A percentile compares a stretch with the other conserved stretches of the same genome.
These are phyloP conservation scores for Passiflora organensis DNA, from an alignment of 345 rosid species.

Conservation along the genomic window DNA sequence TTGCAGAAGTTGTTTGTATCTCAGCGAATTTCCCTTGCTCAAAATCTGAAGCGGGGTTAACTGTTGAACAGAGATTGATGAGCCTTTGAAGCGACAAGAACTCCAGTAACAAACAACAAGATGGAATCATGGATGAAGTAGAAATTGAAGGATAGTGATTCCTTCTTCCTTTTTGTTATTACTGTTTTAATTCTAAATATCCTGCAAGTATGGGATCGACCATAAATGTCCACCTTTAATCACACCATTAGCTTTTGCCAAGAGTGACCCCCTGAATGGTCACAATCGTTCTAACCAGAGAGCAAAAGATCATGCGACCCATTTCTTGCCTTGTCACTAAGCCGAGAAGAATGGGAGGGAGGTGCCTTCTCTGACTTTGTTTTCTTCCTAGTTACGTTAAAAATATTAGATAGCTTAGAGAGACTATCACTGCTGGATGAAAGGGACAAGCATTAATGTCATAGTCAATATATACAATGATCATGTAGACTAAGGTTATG, in stretches of 20 bases:
- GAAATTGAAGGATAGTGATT: too few species aligned
- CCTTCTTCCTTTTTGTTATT: too few species aligned
- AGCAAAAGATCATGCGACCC: slow-evolving; percentile 10
- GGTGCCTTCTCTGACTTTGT: slow-evolving; percentile 12
- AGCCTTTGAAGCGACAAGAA: too few species aligned
- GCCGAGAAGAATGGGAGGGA: slow-evolving; percentile 10
- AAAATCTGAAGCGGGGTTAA: too few species aligned
- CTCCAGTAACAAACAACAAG: too few species aligned
- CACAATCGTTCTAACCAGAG: slow-evolving; percentile 10
- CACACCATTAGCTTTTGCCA: not conserved
- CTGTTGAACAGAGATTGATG: too few species aligned
- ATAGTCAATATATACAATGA: slow-evolving; percentile 10
- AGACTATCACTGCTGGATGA: slow-evolving; percentile 13
- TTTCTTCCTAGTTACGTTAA: slow-evolving; percentile 15
- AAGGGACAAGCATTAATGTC: slow-evolving; percentile 25
- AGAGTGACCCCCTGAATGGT: slow-evolving; percentile 10
- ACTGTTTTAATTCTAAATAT: too few species aligned
- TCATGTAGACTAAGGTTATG: slow-evolving; percentile 3
- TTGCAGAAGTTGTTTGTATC: too few species aligned
- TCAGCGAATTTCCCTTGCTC: too few species aligned
- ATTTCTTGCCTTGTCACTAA: slow-evolving; percentile 11
- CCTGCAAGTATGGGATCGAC: too few species aligned
- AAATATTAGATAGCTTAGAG: not conserved
- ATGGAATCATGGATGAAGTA: too few species aligned
- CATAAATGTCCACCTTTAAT: too few species aligned